These are phyloP conservation scores for Rhodotorula mucilaginosa DNA, from an alignment of 1,284 basidiomycete species.

Conservation along the genomic window DNA sequence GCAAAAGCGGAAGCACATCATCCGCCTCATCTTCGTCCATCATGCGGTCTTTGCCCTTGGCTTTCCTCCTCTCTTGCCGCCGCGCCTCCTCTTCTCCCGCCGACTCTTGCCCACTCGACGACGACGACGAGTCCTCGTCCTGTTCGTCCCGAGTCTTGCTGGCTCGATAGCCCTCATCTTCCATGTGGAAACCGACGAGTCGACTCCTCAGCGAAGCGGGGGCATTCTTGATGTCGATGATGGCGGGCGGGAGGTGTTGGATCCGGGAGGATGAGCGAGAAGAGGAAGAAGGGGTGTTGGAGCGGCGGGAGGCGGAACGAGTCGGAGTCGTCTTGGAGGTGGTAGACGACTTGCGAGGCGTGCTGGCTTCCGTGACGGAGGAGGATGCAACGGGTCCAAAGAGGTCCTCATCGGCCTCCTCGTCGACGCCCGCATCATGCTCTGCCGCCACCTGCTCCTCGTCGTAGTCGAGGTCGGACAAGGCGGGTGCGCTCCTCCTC, in stretches of 20 bases:
- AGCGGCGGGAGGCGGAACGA: not conserved
- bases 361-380: not conserved
- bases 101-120: not conserved
- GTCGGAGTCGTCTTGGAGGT: slow-evolving; percentile 3
- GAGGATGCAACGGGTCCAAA: not conserved
- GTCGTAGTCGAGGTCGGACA: slow-evolving; percentile 8
- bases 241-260: slow-evolving; percentile 17
- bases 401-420: slow-evolving; percentile 2
- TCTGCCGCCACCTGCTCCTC: not conserved
- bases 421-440: not conserved
- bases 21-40: not conserved
- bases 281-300: slow-evolving; percentile 6
- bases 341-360: slow-evolving; percentile 4
- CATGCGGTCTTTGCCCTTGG: slow-evolving; percentile 5
- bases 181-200: slow-evolving; percentile 33
- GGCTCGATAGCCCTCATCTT: slow-evolving; percentile 27
- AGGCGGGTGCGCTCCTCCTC: not conserved
- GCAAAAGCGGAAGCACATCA: not conserved
- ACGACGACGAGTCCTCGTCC: not conserved
- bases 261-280: slow-evolving; percentile 24
- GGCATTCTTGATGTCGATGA: slow-evolving; percentile 21
- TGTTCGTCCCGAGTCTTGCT: not conserved
- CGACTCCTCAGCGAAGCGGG: slow-evolving; percentile 17
- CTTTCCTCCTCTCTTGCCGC: not conserved
- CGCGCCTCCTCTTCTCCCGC: slow-evolving; percentile 2